Base-by-base conservation (phyloP, 768 basidiomycete genomes). In the Lactarius deliciosus region DNA sequence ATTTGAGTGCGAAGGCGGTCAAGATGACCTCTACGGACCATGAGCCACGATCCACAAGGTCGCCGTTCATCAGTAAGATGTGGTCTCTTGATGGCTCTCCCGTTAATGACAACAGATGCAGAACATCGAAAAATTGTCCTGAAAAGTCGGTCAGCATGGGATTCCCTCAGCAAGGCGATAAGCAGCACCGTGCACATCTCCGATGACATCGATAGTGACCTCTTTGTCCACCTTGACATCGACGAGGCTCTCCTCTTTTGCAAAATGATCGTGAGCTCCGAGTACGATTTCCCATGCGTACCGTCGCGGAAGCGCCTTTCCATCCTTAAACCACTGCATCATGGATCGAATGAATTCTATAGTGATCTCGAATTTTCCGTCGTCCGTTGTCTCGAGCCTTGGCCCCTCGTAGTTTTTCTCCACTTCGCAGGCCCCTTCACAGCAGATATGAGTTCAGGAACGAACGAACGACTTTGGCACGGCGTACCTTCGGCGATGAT, bases 201-300 rank as follows among this genome's bases (percentile, higher is more conserved):
- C 97, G 71, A 99, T 95, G 64, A 99, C 89, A 77, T 98, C 95
- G 74, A 90, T 87, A 0, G 89, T 94, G 63, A 88, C 80, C 0
- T 90, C 95, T 16, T 94, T 87, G 32, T 83, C 81, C 28, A 99
- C 76, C 59, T 82, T 77, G 28, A 96, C 82, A 60, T 90, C 84
- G 18, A 96, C 92, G 73, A 99, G 71, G 69, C 87, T 94, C 66
- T 90, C 86, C 73, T 95, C 93, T 71, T 87, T 83, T 18, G 81
- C 80, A 72, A 98, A 89, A 22, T 85, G 80, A 22, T 85, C 82
- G 74, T 91, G 84, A 68, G 92, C 94, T 11, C 92, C 94, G 18
- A 99, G 81, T 28, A 95, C 83, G 71, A 99, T 98, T 78, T 98
- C 94, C 96, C 94, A 98, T 32, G 89, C 94, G 67, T 94, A 90